Evolutionary conservation across 2,329 filamentous ascomycete species (phyloP), one percentile per base, ranked within the genome.

Genomic region (Ilyonectria sp.): DNA sequence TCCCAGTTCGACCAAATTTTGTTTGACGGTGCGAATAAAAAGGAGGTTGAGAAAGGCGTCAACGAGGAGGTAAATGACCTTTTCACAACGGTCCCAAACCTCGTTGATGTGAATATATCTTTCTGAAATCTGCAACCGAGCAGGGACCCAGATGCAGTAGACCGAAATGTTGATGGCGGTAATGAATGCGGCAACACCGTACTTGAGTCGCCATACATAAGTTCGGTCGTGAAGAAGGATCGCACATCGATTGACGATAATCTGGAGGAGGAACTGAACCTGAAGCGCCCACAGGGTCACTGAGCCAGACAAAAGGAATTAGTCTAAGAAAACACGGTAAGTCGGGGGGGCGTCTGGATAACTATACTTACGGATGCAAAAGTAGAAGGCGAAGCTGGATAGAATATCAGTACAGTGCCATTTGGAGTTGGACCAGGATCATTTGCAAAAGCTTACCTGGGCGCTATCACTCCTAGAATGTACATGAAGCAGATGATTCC

Each of bases 131-230:
- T 82, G 77, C 9, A 84, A 76, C 5, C 82, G 80, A 1, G 83
- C 79, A 0, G 84, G 84, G n/a, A 86, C 82, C 84, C 84, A 86
- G 49, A 86, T 84, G 55, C 78, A 80, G 65, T 83, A 85, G 13
- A 86, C 84, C 3, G 81, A 80, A 56, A 86, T 80, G 61, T 86
- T 86, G 68, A 86, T 80, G 1, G 75, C 49, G 2, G 80, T 86
- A 71, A 85, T 82, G 69, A 86, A 21, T 1, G 47, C 47, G 4
- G 64, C 64, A 4, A 67, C 59, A 13, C 64, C 59, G 10, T 58
- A 67, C n/a, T 63, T 67, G 23, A 67, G 43, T 15, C 47, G 49
- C 53, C 53, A 55, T n/a, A 57, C 52, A 5, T 65, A 44, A 15
- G 21, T 29, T 33, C 53, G 61, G 37, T 65, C 61, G 29, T 67